Percentiles rank a stretch among this genome's conserved stretches.
Evolutionary conservation across 192 early-diverging fungal genomes (phyloP).

Genomic region (Backusella mclennaniae): DNA sequence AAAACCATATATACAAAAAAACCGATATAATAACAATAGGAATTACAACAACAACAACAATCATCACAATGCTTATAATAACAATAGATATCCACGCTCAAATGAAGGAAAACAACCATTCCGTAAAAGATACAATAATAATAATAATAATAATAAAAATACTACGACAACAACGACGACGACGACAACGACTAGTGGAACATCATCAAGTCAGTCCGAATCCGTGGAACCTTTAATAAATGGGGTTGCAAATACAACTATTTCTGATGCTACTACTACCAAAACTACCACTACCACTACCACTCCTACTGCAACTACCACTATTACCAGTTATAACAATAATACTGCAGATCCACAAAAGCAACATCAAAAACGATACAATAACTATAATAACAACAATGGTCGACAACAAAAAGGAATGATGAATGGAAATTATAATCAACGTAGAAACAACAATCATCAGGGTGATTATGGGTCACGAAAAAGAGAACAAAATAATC

Average conservation of each 20-base stretch:
- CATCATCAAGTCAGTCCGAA: not conserved
- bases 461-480: not conserved
- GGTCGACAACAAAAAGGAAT: not conserved
- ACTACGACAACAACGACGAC: not conserved
- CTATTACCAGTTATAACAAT: not conserved
- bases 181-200: not conserved
- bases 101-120: not conserved
- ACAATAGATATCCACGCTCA: not conserved
- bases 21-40: constrained; percentile 1
- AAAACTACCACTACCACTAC: not conserved
- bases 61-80: not conserved
- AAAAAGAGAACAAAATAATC: constrained; percentile 7
- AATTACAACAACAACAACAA: constrained; percentile 3
- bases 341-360: not conserved
- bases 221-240: not conserved
- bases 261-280: not conserved
- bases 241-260: not conserved
- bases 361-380: not conserved
- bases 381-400: not conserved
- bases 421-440: not conserved
- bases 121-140: not conserved
- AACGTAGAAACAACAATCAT: not conserved
- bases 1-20: constrained; percentile 1
- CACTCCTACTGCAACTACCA: not conserved
- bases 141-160: not conserved